Conservation (phyloP, 495 filamentous ascomycete species). For the Penicillium antarcticum region DNA sequence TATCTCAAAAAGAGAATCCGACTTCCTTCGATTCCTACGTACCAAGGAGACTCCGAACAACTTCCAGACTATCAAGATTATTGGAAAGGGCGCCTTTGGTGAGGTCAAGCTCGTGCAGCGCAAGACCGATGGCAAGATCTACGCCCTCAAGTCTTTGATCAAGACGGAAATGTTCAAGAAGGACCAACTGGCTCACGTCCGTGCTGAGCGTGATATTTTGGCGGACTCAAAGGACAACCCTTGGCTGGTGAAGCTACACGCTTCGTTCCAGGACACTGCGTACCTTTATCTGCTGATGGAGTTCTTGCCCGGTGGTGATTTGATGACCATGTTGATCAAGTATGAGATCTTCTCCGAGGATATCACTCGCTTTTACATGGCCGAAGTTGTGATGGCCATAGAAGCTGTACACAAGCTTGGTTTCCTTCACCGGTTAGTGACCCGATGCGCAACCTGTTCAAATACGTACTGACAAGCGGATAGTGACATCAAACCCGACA, state of each 20-base stretch:
- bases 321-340: constrained; percentile 99
- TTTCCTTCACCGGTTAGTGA: constrained; percentile 86
- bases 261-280: constrained; percentile 92
- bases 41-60: constrained; percentile 89
- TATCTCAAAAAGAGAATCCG: constrained; percentile 78
- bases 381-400: constrained; percentile 94
- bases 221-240: constrained; percentile 95
- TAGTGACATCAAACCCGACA: constrained; percentile 99
- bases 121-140: constrained; percentile 94
- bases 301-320: constrained; percentile 93
- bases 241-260: constrained; percentile 97
- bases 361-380: constrained; percentile 99
- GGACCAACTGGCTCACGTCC: constrained; percentile 97
- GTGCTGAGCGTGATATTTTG: constrained; percentile 94
- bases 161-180: constrained; percentile 99
- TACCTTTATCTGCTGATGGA: constrained; percentile 99
- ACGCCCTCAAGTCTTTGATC: constrained; percentile 95
- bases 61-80: constrained; percentile 94
- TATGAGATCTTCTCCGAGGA: constrained; percentile 99
- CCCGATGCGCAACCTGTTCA: background rate
- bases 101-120: constrained; percentile 96
- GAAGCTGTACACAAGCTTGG: constrained; percentile 97
- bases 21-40: constrained; percentile 89
- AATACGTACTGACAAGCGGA: constrained; percentile 9
- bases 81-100: constrained; percentile 98